These are phyloP conservation scores for Sugiyamaella neomexicana DNA, from an alignment of 1,139 yeast genomes.

Conservation along the genomic window DNA sequence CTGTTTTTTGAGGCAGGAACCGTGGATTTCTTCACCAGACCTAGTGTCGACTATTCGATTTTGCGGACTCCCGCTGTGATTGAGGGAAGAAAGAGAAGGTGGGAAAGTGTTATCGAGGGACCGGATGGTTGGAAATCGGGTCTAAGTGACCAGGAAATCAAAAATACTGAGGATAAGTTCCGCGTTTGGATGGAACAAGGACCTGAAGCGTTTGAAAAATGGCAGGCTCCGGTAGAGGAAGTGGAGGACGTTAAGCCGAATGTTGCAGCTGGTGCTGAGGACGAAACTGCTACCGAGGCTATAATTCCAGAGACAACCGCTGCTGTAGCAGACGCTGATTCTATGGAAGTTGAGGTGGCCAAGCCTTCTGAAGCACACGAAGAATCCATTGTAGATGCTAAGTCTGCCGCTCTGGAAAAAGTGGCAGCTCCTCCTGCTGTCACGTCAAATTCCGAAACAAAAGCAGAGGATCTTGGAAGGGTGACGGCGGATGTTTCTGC, in stretches of 20 bases:
- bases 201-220: slow-evolving; percentile 27
- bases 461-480: slow-evolving; percentile 5
- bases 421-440: not conserved
- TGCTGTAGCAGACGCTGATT: not conserved
- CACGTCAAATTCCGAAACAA: slow-evolving; percentile 4
- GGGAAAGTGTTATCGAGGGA: slow-evolving; percentile 36
- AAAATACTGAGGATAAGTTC: slow-evolving; percentile 35
- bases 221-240: slow-evolving; percentile 20
- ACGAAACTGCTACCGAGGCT: slow-evolving; percentile 7
- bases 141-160: slow-evolving; percentile 29
- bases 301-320: not conserved
- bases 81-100: slow-evolving; percentile 26
- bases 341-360: slow-evolving; percentile 9
- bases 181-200: slow-evolving; percentile 36
- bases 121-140: slow-evolving; percentile 41
- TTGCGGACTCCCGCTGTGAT: slow-evolving; percentile 25
- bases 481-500: not conserved
- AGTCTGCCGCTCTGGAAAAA: not conserved
- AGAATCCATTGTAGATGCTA: not conserved
- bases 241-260: slow-evolving; percentile 23
- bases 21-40: slow-evolving; percentile 68
- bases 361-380: not conserved
- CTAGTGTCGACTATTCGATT: slow-evolving; percentile 14
- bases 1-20: slow-evolving; percentile 81
- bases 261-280: slow-evolving; percentile 23